Conservation (phyloP, 129 eudicot genomes). For the Solidago caesia region DNA sequence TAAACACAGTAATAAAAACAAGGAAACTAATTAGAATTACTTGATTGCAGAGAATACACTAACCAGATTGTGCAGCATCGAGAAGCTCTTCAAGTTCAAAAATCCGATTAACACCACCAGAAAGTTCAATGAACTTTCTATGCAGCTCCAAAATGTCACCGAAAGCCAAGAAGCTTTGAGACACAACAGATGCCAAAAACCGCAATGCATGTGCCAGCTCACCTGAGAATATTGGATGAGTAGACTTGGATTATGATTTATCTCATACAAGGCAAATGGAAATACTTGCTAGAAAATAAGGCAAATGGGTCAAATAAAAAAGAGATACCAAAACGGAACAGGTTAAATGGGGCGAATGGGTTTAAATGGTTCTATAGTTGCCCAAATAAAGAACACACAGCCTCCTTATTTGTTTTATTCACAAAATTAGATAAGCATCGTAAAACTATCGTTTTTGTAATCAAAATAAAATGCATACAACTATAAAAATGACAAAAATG, state of each 20-base stretch:
- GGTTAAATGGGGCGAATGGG: no score
- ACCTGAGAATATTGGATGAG: constrained; percentile 38
- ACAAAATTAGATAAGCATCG: no score
- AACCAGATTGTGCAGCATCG: constrained; percentile 89
- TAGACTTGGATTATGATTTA: background rate
- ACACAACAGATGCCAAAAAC: constrained; percentile 96
- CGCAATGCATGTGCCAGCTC: constrained; percentile 98
- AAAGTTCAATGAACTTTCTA: constrained; percentile 82
- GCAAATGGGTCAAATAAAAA: background rate
- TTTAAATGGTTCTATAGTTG: no score
- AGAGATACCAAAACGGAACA: no score
- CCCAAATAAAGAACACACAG: no score
- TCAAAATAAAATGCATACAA: no score
- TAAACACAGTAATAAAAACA: background rate
- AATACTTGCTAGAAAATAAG: background rate
- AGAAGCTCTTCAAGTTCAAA: constrained; percentile 95
- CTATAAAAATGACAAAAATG: no score
- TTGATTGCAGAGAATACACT: constrained; percentile 4
- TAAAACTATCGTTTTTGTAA: no score
- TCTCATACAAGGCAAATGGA: background rate
- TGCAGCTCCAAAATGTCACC: constrained; percentile 98
- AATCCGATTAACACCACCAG: constrained; percentile 93
- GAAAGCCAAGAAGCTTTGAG: constrained; percentile 98
- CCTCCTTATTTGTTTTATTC: no score
- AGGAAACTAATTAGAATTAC: background rate